phyloP scores from a whole-genome alignment of 345 rosid species.

The Mallotus nudiflorus region DNA sequence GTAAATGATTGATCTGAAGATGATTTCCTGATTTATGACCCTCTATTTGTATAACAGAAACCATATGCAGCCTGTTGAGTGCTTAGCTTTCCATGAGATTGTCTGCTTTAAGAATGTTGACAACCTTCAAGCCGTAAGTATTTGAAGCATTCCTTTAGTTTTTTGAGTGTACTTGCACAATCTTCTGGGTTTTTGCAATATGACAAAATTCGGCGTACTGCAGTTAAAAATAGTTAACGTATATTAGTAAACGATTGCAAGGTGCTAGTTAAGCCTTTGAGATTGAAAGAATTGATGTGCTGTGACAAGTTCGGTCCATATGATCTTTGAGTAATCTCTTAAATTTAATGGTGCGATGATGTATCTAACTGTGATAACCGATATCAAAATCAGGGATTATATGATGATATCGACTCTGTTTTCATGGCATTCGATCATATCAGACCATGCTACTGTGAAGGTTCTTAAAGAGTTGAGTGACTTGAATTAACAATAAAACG shows the following conservation, averaged over 20 bases:
- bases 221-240: not conserved
- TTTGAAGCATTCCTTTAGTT: not conserved
- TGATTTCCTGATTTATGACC: constrained; percentile 4
- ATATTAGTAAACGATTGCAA: not conserved
- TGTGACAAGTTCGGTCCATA: no score
- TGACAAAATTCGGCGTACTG: not conserved
- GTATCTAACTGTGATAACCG: no score
- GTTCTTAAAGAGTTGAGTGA: no score
- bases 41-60: constrained; percentile 48
- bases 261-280: not conserved
- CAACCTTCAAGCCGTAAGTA: constrained; percentile 72
- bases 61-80: constrained; percentile 75
- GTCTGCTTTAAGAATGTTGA: constrained; percentile 75
- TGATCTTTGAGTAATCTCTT: no score
- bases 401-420: no score
- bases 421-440: no score
- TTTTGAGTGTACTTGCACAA: constrained; percentile 10
- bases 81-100: constrained; percentile 64
- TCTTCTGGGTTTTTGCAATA: not conserved
- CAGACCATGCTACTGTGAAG: no score
- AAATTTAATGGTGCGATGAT: no score
- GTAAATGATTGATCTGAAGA: not conserved
- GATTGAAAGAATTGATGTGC: not conserved
- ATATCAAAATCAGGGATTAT: no score
- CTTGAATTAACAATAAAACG: no score